Base-by-base conservation (phyloP, 163 green algal species). In the Scenedesmus sp. region DNA sequence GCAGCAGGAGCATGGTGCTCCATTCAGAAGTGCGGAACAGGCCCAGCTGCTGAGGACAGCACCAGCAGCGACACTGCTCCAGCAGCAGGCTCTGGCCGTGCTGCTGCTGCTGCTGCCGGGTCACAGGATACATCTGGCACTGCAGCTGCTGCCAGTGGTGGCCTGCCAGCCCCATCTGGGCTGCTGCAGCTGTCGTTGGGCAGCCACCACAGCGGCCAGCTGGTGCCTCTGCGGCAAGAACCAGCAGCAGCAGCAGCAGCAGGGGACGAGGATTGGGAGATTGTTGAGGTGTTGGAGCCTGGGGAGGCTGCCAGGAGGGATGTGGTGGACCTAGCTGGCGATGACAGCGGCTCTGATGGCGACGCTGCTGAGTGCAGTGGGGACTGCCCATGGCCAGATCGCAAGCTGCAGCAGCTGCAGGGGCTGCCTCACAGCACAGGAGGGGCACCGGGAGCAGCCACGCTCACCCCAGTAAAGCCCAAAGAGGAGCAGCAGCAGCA, bases 161-260 rank as follows among this genome's bases (percentile, higher is more conserved):
- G 33, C 18, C 0, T 51, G 73, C 37, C 35, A 49, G 10, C 37
- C 35, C 6, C 73, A 33, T 82, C 35, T 49, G 73, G 35, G 15
- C 35, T 82, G 73, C 73, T 82, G 73, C 18, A 18, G 73, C 73
- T 82, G 73, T 76, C 26, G 20, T 40, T 76, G 65, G 65, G 30
- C 65, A 40, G 65, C 65, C 7, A 37, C 18, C 65, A 76, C 65
- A 76, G 65, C 12, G 65, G 4, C 16, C 65, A 76, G 18, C 65
- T 30, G 4, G 65, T 30, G 40, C 30, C 12, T 2, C 65, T 76
- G 30, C 30, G 30, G 30, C 30, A 26, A 40, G 30, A 76, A 20
- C 4, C 65, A 40, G 65, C 30, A 76, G 30, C 81, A 65, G 81
- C 81, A 80, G 83, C 53, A 79, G 53, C 53, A 78, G 53, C 56